Percentiles rank a stretch among this genome's conserved stretches.
Conservation (phyloP, 305 asterid species). For the Rubia tinctorum region DNA sequence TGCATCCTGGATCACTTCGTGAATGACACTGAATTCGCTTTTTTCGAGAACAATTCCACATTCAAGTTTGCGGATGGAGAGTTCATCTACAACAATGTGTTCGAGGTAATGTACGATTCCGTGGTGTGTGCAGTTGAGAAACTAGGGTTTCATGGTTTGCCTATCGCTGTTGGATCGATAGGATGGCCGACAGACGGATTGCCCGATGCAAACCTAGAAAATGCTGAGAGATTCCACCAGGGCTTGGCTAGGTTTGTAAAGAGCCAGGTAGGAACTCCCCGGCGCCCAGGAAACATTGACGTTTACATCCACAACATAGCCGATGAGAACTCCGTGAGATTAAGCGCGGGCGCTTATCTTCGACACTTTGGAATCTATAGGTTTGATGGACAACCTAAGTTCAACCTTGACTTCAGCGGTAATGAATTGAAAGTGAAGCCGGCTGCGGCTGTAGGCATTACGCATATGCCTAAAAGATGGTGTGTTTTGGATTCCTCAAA, state of each 20-base stretch:
- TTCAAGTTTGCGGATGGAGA: slow-evolving; percentile 28
- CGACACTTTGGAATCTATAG: slow-evolving; percentile 53
- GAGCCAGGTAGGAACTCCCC: slow-evolving; percentile 40
- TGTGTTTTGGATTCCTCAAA: slow-evolving; percentile 27
- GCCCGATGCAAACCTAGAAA: slow-evolving; percentile 19
- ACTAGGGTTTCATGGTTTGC: slow-evolving; percentile 25
- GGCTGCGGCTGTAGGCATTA: slow-evolving; percentile 34
- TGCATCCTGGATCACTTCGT: neutral
- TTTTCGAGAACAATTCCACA: slow-evolving; percentile 36
- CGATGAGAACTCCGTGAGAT: slow-evolving; percentile 29
- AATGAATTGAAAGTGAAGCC: slow-evolving; percentile 27
- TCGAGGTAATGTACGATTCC: slow-evolving; percentile 38
- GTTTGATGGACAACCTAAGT: slow-evolving; percentile 42
- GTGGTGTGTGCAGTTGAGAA: slow-evolving; percentile 31
- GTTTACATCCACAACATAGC: slow-evolving; percentile 24
- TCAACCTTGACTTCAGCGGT: slow-evolving; percentile 39
- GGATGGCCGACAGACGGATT: slow-evolving; percentile 67
- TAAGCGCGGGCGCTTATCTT: slow-evolving; percentile 10
- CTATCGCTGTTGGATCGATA: slow-evolving; percentile 27
- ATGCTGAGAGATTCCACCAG: slow-evolving; percentile 40
- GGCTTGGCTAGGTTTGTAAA: slow-evolving; percentile 22
- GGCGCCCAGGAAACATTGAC: slow-evolving; percentile 37
- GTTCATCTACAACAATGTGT: slow-evolving; percentile 29
- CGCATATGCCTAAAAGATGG: slow-evolving; percentile 48
- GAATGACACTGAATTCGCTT: slow-evolving; percentile 35